These are phyloP conservation scores for Leccinellum albellum DNA, from an alignment of 768 basidiomycete species.

Conservation along the genomic window DNA sequence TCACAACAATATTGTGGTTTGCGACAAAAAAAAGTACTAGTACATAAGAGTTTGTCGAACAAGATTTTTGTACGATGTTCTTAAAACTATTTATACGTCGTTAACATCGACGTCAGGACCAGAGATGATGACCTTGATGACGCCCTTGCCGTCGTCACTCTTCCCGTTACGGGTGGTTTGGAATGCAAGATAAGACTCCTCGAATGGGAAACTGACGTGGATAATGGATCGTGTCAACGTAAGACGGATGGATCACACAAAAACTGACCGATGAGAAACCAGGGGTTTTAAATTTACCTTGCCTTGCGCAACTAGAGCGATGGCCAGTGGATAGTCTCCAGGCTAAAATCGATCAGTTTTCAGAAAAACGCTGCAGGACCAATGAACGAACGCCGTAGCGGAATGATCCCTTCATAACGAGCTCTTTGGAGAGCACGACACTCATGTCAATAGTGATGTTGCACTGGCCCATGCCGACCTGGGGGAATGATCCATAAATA, in stretches of 20 bases:
- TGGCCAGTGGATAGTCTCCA: slow-evolving; percentile 82
- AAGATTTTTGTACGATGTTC: too few species aligned
- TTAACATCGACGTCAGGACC: slow-evolving; percentile 62
- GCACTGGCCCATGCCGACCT: slow-evolving; percentile 82
- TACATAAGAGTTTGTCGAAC: too few species aligned
- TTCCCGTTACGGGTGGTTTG: slow-evolving; percentile 74
- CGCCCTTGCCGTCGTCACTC: slow-evolving; percentile 79
- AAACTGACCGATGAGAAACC: slow-evolving; percentile 75
- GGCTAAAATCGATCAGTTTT: slow-evolving; percentile 41
- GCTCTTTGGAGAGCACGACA: slow-evolving; percentile 69
- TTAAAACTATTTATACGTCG: slow-evolving; percentile 29
- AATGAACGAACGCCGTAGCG: slow-evolving; percentile 64
- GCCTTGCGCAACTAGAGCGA: slow-evolving; percentile 77
- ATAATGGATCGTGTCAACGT: not conserved
- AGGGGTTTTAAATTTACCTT: slow-evolving; percentile 84
- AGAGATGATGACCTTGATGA: slow-evolving; percentile 88
- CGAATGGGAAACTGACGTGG: slow-evolving; percentile 60
- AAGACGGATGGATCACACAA: not conserved
- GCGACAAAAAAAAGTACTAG: too few species aligned
- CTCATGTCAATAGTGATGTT: slow-evolving; percentile 73
- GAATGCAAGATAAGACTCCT: slow-evolving; percentile 78
- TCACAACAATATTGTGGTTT: too few species aligned
- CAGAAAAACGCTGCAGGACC: not conserved
- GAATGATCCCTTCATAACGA: slow-evolving; percentile 88
- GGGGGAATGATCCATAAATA: slow-evolving; percentile 2